Percentiles rank a stretch among this genome's conserved stretches.
phyloP scores from a whole-genome alignment of 1,284 basidiomycete species.

The Kalmanozyma brasiliensis region DNA sequence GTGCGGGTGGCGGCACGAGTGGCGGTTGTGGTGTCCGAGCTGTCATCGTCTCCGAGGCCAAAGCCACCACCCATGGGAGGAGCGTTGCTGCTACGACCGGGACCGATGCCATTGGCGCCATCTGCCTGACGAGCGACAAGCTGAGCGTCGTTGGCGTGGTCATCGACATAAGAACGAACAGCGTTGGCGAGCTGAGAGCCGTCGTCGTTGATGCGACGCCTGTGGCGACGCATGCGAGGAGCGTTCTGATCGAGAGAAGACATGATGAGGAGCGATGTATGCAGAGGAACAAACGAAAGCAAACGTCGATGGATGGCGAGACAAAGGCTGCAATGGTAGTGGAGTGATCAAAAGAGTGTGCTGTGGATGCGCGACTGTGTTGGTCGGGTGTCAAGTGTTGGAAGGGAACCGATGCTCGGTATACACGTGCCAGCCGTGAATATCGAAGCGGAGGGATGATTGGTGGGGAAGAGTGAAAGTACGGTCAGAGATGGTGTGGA shows the following conservation, averaged over 20 bases:
- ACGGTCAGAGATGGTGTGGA: not conserved
- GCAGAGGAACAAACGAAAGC: no score
- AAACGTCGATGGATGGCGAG: slow-evolving; percentile 2
- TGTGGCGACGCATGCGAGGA: slow-evolving; percentile 51
- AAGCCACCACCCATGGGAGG: slow-evolving; percentile 22
- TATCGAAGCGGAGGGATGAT: slow-evolving; percentile 6
- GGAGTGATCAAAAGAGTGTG: slow-evolving; percentile 17
- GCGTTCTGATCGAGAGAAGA: slow-evolving; percentile 24
- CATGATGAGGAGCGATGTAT: slow-evolving; percentile 17
- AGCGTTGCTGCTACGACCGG: slow-evolving; percentile 10
- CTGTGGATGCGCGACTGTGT: no score
- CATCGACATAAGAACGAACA: slow-evolving; percentile 29
- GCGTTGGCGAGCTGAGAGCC: slow-evolving; percentile 31
- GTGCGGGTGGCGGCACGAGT: no score
- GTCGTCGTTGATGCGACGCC: slow-evolving; percentile 50
- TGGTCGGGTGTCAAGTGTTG: slow-evolving; percentile 7
- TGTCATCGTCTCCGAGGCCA: not conserved
- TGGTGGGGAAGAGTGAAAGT: not conserved
- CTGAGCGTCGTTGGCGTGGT: slow-evolving; percentile 3
- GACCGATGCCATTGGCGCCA: slow-evolving; percentile 21
- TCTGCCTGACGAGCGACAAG: slow-evolving; percentile 38
- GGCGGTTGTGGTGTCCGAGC: slow-evolving; percentile 2
- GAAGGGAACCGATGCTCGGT: not conserved
- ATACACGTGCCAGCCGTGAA: slow-evolving; percentile 37
- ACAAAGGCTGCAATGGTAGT: not conserved